Conservation (phyloP, 495 filamentous ascomycete genomes). For the Aspergillus cavernicola region DNA sequence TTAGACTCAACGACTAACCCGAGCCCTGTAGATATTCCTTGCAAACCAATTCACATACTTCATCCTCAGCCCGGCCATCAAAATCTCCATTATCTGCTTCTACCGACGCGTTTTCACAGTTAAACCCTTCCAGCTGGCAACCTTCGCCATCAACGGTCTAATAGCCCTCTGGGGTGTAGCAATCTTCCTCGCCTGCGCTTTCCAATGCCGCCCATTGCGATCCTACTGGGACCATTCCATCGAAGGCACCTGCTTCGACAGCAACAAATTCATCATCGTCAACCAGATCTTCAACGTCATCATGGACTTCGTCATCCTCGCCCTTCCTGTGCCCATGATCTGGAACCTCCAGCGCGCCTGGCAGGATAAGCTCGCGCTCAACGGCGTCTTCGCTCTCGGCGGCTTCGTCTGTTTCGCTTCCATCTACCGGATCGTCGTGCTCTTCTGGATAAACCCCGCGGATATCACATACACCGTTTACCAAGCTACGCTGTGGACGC, state of each 20-base stretch:
- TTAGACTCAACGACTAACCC: slow-evolving; percentile 1
- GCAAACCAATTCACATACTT: slow-evolving; percentile 46
- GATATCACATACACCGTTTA: slow-evolving; percentile 48
- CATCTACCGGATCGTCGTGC: slow-evolving; percentile 53
- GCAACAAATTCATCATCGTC: slow-evolving; percentile 36
- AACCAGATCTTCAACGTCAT: slow-evolving; percentile 44
- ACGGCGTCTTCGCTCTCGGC: slow-evolving; percentile 45
- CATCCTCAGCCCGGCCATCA: slow-evolving; percentile 37
- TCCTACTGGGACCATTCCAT: slow-evolving; percentile 41
- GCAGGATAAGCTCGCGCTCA: slow-evolving; percentile 46
- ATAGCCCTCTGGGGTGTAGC: slow-evolving; percentile 34
- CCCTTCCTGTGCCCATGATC: slow-evolving; percentile 41
- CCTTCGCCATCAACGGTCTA: slow-evolving; percentile 30
- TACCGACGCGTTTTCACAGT: slow-evolving; percentile 45
- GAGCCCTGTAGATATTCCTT: slow-evolving; percentile 36
- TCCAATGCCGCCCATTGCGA: slow-evolving; percentile 39
- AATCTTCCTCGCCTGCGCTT: slow-evolving; percentile 37
- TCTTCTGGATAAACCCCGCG: slow-evolving; percentile 48
- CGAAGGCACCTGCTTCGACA: slow-evolving; percentile 33
- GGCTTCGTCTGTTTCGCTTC: slow-evolving; percentile 46
- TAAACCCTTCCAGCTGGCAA: slow-evolving; percentile 30
- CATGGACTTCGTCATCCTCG: slow-evolving; percentile 43
- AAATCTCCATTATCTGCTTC: slow-evolving; percentile 46
- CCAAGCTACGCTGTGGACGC: slow-evolving; percentile 54
- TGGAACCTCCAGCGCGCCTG: slow-evolving; percentile 40